Conservation (phyloP, 177 flowering plant genomes). For the Vitis hybrid region DNA sequence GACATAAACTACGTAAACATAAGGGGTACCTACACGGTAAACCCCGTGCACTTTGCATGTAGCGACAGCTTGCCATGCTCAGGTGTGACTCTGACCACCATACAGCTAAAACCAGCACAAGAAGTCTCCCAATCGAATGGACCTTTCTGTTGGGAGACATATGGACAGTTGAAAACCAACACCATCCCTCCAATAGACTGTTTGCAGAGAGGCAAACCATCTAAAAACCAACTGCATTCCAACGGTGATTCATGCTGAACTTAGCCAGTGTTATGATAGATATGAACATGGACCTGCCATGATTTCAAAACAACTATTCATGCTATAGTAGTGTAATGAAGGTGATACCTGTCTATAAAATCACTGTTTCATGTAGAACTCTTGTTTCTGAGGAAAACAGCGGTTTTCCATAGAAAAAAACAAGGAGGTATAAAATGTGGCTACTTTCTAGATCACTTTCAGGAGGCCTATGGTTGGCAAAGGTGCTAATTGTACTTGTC, state of each 20-base stretch:
- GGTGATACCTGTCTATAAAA: constrained; percentile 7
- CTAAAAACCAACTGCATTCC: constrained; percentile 25
- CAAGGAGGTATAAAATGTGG: no score
- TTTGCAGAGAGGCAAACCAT: constrained; percentile 38
- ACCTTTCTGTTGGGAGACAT: constrained; percentile 65
- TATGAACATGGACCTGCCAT: constrained; percentile 8
- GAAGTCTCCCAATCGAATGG: constrained; percentile 13
- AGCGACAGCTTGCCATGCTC: constrained; percentile 62
- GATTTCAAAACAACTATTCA: constrained; percentile 1
- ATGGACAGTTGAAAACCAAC: constrained; percentile 46
- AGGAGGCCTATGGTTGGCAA: no score
- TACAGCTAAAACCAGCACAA: constrained; percentile 46
- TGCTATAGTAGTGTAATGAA: not conserved
- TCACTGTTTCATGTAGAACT: not conserved
- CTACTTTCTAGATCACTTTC: no score
- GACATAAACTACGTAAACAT: constrained; percentile 52
- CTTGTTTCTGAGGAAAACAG: not conserved
- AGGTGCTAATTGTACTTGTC: no score
- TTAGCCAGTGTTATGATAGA: constrained; percentile 9
- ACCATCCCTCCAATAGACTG: constrained; percentile 51
- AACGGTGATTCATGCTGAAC: constrained; percentile 38
- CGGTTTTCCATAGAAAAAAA: no score
- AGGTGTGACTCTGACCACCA: constrained; percentile 36
- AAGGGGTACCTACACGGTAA: constrained; percentile 56
- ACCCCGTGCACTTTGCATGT: constrained; percentile 62